Conservation (phyloP, 1,139 yeast genomes). For the Hanseniaspora uvarum region DNA sequence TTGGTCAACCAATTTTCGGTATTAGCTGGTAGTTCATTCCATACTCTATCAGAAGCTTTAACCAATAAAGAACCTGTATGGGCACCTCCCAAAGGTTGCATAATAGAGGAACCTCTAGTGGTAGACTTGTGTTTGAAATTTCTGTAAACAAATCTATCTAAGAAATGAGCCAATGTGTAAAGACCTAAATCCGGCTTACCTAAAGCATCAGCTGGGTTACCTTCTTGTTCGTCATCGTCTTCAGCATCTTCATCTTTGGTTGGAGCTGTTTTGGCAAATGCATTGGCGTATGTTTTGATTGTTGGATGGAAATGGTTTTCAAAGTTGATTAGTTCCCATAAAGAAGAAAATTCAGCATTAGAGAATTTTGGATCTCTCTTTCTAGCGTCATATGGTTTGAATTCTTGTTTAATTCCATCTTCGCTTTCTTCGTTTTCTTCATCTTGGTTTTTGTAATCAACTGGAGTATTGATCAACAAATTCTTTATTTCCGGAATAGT, state of each 20-base stretch:
- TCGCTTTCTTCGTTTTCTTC: constrained; percentile 26
- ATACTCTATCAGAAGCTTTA: constrained; percentile 44
- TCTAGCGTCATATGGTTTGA: constrained; percentile 59
- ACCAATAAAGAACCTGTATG: constrained; percentile 65
- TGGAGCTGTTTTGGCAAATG: constrained; percentile 34
- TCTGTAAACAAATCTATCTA: constrained; percentile 90
- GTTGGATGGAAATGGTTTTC: constrained; percentile 86
- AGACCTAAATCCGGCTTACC: constrained; percentile 80
- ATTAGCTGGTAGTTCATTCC: constrained; percentile 55
- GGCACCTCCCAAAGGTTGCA: constrained; percentile 92
- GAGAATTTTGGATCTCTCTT: constrained; percentile 88
- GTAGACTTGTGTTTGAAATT: constrained; percentile 70
- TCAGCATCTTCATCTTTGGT: constrained; percentile 19
- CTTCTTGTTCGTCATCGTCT: constrained; percentile 36
- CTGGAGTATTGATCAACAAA: constrained; percentile 38
- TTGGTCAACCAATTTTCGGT: constrained; percentile 72
- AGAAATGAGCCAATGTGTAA: constrained; percentile 77
- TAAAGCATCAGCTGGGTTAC: constrained; percentile 25
- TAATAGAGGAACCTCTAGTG: constrained; percentile 77
- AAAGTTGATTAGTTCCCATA: constrained; percentile 79
- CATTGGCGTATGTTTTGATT: constrained; percentile 66
- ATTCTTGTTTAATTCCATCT: constrained; percentile 20
- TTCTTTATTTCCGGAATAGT: constrained; percentile 43
- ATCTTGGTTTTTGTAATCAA: constrained; percentile 31
- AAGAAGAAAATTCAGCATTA: constrained; percentile 63